Base-by-base conservation (phyloP, 768 basidiomycete species). In the Russula abietina region DNA sequence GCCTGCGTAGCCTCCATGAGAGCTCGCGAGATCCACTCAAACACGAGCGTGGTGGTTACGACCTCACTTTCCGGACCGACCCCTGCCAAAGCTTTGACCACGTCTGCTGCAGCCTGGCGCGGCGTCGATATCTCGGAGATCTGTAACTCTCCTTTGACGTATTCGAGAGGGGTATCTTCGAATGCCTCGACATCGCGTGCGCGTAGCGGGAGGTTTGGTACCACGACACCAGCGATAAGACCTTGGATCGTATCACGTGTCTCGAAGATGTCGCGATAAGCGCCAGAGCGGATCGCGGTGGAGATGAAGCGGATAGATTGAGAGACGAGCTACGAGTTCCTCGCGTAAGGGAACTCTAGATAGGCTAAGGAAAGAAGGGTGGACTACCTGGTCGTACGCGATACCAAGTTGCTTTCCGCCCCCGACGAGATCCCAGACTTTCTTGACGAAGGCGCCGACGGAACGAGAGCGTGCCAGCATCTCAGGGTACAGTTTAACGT, bases 161-260 rank as follows among this genome's bases (percentile, higher is more conserved):
- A 98, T 71, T 98, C 96, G 43, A 96, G 82, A 0, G 97, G 95
- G 67, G 97, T 95, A 64, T 98, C 97, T 74, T 97, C 94, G 70
- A 99, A 98, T 73, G 93, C 87, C 69, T 99, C 97, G 55, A 91
- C 81, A 60, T 98, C 95, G 67, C 93, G 89, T 43, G 89, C 87
- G 64, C 94, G 83, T 16, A 98, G 79, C 16, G 83, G 78, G 62
- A 97, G 91, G 69, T 97, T 98, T n/a, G 96, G 94, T 30, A 98
- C 80, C 28, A 98, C 88, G 61, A 98, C 92, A 57, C 91, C 89
- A 73, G 93, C 86, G 6, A 93, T 84, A 60, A 99, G 85, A 3
- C 84, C 83, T 14, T 85, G 83, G 59, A 98, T 87, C 1, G 88
- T 93, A 1, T 89, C 87, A n/a, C 79, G 79, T 2, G 88, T 78